Base-by-base conservation (phyloP, 106 monocot genomes). In the Dactylorhiza incarnata region DNA sequence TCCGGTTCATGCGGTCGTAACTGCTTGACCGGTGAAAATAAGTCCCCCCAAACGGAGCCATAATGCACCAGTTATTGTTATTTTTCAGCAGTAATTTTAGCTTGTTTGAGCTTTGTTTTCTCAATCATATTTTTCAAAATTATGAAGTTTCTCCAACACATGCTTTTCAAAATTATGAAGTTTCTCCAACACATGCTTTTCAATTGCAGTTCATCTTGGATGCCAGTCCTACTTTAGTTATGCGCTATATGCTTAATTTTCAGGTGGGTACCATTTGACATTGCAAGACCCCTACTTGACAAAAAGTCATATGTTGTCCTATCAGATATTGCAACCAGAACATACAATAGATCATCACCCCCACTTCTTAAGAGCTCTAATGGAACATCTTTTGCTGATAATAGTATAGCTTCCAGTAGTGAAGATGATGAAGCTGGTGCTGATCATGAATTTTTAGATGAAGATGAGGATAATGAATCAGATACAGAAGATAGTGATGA, bases 241-340 rank as follows among this genome's bases (percentile, higher is more conserved):
- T 45, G 37, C 4, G 45, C 53, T 48, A 54, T 19, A 53, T 50
- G 29, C 55, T 72, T 7, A 51, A 54, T 81, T 53, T 85, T 72
- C 83, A 90, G 90, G 87, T 90, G 90, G 90, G 90, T 90, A 54
- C 83, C 83, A 59, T 87, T 87, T 83, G 83, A 90, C 62, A 58
- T 79, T 75, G 87, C 81, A 14, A 83, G 29, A 53, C 86, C 81
- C 62, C 77, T 86, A 53, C 87, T 91, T 68, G 91, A 91, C 74
- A 75, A 56, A 79, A 88, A 75, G 47, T 43, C 77, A 67, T 91
- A 91, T 68, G 83, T 77, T 69, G 17, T 87, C 61, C 68, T 90
- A 66, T 90, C 90, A 37, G 87, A 90, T 83, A 80, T 20, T 74
- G 20, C 7, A 19, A 51, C 22, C 45, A 25, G 20, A 37, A 45